Evolutionary conservation across 2,329 filamentous ascomycete genomes (phyloP).

Genomic region (Cladosporium austrohemisphaericum): DNA sequence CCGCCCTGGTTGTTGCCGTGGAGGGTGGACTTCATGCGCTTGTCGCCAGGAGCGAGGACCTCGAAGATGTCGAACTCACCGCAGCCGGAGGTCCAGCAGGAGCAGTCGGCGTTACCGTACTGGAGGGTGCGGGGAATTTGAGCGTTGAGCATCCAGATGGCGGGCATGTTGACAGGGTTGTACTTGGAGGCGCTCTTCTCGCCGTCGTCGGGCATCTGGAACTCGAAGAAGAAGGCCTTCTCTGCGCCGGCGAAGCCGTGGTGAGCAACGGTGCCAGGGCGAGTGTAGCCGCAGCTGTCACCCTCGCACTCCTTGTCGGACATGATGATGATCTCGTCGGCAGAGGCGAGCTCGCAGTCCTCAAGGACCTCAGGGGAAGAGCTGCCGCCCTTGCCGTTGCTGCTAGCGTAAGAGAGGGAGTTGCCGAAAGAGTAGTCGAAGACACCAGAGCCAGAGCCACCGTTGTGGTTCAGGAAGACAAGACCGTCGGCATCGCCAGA

Average conservation of each 20-base stretch:
- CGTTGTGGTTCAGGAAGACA: conserved; percentile 57
- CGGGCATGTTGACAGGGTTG: conserved; percentile 60
- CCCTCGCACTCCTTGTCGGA: conserved; percentile 47
- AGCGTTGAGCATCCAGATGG: conserved; percentile 72
- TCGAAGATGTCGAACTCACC: conserved; percentile 76
- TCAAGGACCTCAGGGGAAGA: conserved; percentile 48
- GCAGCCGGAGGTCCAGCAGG: conserved; percentile 67
- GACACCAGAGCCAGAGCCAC: conserved; percentile 53
- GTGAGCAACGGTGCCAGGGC: conserved; percentile 43
- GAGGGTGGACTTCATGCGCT: conserved; percentile 66
- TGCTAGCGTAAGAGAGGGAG: conserved; percentile 54
- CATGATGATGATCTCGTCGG: conserved; percentile 51
- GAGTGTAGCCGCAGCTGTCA: conserved; percentile 39
- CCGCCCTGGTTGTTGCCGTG: conserved; percentile 62
- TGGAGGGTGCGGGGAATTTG: conserved; percentile 67
- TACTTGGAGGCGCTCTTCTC: conserved; percentile 38
- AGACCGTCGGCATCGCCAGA: conserved; percentile 48
- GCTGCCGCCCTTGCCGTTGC: conserved; percentile 46
- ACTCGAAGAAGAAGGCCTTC: conserved; percentile 71
- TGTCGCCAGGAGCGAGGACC: conserved; percentile 62
- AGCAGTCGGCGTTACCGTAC: conserved; percentile 61
- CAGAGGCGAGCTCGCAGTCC: conserved; percentile 48
- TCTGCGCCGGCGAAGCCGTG: conserved; percentile 66
- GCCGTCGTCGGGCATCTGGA: conserved; percentile 65
- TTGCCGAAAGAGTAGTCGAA: conserved; percentile 55